phyloP scores from a whole-genome alignment of 208 protist genomes.

The Acanthamoeba royreba region DNA sequence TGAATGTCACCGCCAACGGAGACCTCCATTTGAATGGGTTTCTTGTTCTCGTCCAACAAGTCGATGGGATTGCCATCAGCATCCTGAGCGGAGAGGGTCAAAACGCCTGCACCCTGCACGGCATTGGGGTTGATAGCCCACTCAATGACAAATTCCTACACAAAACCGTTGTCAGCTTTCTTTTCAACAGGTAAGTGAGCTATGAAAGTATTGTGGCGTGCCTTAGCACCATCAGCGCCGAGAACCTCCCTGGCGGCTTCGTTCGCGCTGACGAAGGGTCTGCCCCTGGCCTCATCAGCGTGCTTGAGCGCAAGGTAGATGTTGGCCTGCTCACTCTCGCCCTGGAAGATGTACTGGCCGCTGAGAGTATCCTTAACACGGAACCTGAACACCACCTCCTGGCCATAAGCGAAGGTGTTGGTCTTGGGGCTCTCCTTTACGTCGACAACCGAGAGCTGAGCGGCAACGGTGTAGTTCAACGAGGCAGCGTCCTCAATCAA shows the following conservation, averaged over 20 bases:
- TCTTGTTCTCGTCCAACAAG: neutral
- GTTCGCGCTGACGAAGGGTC: neutral
- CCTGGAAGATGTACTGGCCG: neutral
- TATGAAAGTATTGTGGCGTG: neutral
- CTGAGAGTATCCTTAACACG: constrained; percentile 25
- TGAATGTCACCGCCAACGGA: constrained; percentile 41
- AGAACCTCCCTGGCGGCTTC: neutral
- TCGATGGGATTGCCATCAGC: constrained; percentile 5
- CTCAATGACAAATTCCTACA: neutral
- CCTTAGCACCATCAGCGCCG: neutral
- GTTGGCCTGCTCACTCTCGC: neutral
- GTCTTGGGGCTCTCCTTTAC: neutral
- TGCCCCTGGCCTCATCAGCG: neutral
- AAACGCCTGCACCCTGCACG: neutral
- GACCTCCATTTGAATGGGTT: neutral
- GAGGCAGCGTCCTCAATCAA: constrained; percentile 1
- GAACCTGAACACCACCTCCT: constrained; percentile 3
- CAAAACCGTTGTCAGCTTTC: too few species aligned
- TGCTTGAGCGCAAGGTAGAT: constrained; percentile 31
- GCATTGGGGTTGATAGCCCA: constrained; percentile 51
- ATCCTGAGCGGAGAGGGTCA: neutral
- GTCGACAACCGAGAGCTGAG: neutral
- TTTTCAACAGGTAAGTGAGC: neutral
- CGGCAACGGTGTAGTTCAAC: neutral
- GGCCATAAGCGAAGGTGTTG: constrained; percentile 8